These are phyloP conservation scores for Triangularia setosa DNA, from an alignment of 2,329 filamentous ascomycete genomes.

Conservation along the genomic window DNA sequence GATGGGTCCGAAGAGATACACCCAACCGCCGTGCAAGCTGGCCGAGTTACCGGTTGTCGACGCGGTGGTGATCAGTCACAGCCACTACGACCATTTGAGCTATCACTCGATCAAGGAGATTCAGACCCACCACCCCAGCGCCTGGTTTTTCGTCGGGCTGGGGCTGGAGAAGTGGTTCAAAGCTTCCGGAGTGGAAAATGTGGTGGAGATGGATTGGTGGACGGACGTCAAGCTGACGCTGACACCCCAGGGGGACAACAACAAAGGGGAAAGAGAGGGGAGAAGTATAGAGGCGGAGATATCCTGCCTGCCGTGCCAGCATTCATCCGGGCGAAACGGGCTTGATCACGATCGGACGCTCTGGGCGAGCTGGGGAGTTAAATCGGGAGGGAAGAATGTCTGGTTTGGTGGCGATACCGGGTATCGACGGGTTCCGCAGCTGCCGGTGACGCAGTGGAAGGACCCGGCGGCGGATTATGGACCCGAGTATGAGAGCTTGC, in stretches of 20 bases:
- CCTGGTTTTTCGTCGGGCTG: constrained; percentile 83
- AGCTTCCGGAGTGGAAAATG: constrained; percentile 63
- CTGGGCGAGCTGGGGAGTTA: constrained; percentile 83
- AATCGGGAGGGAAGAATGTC: constrained; percentile 69
- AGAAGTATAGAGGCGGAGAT: constrained; percentile 66
- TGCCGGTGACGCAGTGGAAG: constrained; percentile 45
- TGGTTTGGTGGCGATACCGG: constrained; percentile 91
- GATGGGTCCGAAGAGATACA: constrained; percentile 72
- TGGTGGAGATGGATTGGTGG: constrained; percentile 96
- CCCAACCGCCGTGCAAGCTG: constrained; percentile 70
- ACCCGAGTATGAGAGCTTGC: constrained; percentile 60
- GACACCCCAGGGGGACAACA: constrained; percentile 20
- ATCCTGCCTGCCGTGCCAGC: constrained; percentile 79
- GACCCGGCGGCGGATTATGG: constrained; percentile 62
- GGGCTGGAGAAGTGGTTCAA: constrained; percentile 82
- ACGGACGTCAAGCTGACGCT: constrained; percentile 73
- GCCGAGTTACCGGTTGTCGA: constrained; percentile 74
- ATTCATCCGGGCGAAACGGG: constrained; percentile 64
- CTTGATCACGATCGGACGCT: constrained; percentile 73
- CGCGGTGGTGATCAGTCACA: constrained; percentile 78
- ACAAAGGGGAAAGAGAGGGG: constrained; percentile 24
- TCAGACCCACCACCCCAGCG: constrained; percentile 66
- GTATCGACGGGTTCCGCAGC: constrained; percentile 70
- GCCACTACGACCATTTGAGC: constrained; percentile 90
- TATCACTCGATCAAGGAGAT: constrained; percentile 71